These are phyloP conservation scores for Sodiomyces alkalinus DNA, from an alignment of 2,329 filamentous ascomycete genomes.

Conservation along the genomic window DNA sequence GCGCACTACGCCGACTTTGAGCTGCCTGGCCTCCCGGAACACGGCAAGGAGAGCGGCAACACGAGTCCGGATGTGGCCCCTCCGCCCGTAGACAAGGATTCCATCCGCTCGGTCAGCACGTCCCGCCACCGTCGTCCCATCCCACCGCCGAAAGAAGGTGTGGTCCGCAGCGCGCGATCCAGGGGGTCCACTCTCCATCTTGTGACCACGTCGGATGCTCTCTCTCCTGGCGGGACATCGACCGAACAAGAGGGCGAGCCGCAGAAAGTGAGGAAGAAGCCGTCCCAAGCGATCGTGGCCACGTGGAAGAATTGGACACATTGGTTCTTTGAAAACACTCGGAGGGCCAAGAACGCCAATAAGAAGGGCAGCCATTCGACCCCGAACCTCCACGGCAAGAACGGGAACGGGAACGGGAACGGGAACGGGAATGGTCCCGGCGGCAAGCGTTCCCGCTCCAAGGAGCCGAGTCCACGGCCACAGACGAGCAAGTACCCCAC, in stretches of 20 bases:
- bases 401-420: conserved; percentile 21
- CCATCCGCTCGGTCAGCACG: conserved; percentile 59
- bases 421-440: too few species aligned
- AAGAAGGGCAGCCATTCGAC: conserved; percentile 41
- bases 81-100: conserved; percentile 65
- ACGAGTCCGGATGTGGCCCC: conserved; percentile 37
- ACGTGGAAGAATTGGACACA: conserved; percentile 51
- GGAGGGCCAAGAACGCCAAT: conserved; percentile 31
- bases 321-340: conserved; percentile 45
- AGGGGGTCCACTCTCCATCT: conserved; percentile 77
- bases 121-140: conserved; percentile 61
- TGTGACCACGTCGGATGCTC: conserved; percentile 48
- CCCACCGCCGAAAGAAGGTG: conserved; percentile 73
- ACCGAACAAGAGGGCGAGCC: conserved; percentile 14
- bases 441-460: conserved; percentile 30
- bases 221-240: conserved; percentile 15
- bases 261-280: conserved; percentile 38
- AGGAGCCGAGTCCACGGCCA: conserved; percentile 40
- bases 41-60: conserved; percentile 25
- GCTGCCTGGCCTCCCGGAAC: conserved; percentile 62
- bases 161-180: conserved; percentile 52
- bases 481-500: conserved; percentile 43
- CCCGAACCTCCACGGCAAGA: conserved; percentile 40
- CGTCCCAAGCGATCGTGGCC: conserved; percentile 41
- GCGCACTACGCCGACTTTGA: conserved; percentile 53